phyloP scores from a whole-genome alignment of 1,284 basidiomycete species.

The Trichosporon faecale region DNA sequence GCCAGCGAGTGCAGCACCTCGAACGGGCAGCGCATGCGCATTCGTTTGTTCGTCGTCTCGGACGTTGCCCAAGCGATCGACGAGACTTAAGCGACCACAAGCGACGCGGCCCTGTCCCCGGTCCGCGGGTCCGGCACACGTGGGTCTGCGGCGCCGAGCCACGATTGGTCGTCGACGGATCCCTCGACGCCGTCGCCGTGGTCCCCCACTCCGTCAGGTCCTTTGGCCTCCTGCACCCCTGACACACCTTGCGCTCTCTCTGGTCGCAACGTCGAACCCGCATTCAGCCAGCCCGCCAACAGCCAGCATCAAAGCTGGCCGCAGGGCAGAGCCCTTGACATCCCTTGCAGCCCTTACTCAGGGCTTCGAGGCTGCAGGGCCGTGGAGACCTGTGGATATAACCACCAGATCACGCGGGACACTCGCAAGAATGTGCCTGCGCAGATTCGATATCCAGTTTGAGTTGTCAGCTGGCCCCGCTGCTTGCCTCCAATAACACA shows the following conservation, averaged over 20 bases:
- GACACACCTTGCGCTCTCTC: too few relatives aligned
- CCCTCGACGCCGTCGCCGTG: neutral
- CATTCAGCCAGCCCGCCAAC: neutral
- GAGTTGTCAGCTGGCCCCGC: too few relatives aligned
- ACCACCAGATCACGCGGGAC: neutral
- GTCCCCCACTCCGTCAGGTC: neutral
- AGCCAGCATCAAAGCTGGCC: neutral
- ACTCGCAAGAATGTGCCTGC: too few relatives aligned
- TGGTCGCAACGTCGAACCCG: neutral
- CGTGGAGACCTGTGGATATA: neutral
- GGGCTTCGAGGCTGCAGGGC: neutral
- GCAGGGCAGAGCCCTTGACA: too few relatives aligned
- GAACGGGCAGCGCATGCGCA: too few relatives aligned
- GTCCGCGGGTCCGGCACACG: neutral
- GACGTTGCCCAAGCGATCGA: neutral
- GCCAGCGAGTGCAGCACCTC: neutral
- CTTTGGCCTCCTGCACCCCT: too few relatives aligned
- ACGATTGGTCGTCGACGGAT: neutral
- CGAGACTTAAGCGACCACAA: neutral
- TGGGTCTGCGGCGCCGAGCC: neutral
- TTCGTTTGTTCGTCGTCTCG: too few relatives aligned
- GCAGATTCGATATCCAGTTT: too few relatives aligned
- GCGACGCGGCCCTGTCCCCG: neutral
- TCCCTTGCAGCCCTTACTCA: too few relatives aligned
- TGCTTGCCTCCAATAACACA: too few relatives aligned